Evolutionary conservation across 2,329 filamentous ascomycete genomes (phyloP), one percentile per base, ranked within the genome.

Genomic region (Pseudophaeomoniella oleicola): DNA sequence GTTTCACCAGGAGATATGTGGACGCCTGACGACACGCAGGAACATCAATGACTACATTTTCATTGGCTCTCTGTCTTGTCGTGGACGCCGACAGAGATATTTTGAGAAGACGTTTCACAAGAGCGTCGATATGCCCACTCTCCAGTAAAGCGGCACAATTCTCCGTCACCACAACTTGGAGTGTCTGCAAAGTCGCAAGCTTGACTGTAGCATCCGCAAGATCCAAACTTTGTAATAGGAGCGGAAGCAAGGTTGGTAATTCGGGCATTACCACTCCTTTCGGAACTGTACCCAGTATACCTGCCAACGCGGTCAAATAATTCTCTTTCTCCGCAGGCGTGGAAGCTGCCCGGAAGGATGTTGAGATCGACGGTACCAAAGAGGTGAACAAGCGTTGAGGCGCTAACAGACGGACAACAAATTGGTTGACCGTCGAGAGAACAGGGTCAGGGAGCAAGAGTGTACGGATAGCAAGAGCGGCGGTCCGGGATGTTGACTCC

Each of bases 341-440:
- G 18, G 56, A 52, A 5, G 64, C 60, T 13, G 54, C 53, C 39
- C 63, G 64, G 49, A 76, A 72, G 3, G 62, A 58, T 16, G 61
- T 53, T 3, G 70, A 66, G 35, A 79, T 69, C 18, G 64, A 53
- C 0, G 75, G 74, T 2, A 73, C 60, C 3, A 75, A 60, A 12
- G 72, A 67, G 18, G 64, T 66, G 55, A 81, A 80, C 30, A 71
- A 64, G 42, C 71, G 73, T 47, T 81, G 76, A 48, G 75, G 77
- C 44, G 72, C 68, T 2, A 81, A 60, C 3, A 74, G 62, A 3
- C 75, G 70, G 27, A 80, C 67, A 13, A 66, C 64, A 41, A 74
- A 77, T 42, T 73, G 67, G 45, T 80, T 80, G 27, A 64, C 56
- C 41, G 71, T 66, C 10, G 64, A 72, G 22, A 81, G 56, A 15